Conservation (phyloP, 768 basidiomycete species). For the Hemileccinum rubropunctum region DNA sequence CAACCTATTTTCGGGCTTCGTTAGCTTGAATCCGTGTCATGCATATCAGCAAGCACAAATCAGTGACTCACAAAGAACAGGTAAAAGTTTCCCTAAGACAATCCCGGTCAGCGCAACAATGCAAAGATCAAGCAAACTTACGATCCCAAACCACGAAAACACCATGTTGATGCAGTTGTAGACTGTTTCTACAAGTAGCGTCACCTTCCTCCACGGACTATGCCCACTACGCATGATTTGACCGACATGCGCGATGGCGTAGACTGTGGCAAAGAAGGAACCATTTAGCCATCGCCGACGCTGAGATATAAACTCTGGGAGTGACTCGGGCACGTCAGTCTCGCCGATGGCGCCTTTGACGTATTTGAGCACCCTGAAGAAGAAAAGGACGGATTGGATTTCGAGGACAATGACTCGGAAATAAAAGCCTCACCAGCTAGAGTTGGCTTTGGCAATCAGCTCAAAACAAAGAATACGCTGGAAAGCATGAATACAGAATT, state of each 20-base stretch:
- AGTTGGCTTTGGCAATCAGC: slow-evolving; percentile 72
- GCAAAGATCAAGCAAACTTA: slow-evolving; percentile 37
- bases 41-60: neutral
- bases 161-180: slow-evolving; percentile 87
- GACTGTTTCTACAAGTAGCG: slow-evolving; percentile 75
- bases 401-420: neutral
- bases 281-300: slow-evolving; percentile 89
- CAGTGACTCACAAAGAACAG: slow-evolving; percentile 76
- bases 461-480: slow-evolving; percentile 84
- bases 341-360: slow-evolving; percentile 92
- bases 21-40: neutral
- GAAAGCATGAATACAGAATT: slow-evolving; percentile 11
- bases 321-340: slow-evolving; percentile 90
- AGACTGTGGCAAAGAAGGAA: slow-evolving; percentile 92
- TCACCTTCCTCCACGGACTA: slow-evolving; percentile 66
- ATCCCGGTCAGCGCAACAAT: neutral
- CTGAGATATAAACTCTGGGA: slow-evolving; percentile 93
- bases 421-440: slow-evolving; percentile 57
- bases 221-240: slow-evolving; percentile 48
- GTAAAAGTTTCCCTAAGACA: slow-evolving; percentile 83
- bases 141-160: slow-evolving; percentile 93
- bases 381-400: slow-evolving; percentile 5
- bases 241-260: slow-evolving; percentile 77
- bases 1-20: slow-evolving; percentile 47
- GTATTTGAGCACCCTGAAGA: slow-evolving; percentile 87